Conservation (phyloP, 2,329 filamentous ascomycete species). For the Penicillium sp. region DNA sequence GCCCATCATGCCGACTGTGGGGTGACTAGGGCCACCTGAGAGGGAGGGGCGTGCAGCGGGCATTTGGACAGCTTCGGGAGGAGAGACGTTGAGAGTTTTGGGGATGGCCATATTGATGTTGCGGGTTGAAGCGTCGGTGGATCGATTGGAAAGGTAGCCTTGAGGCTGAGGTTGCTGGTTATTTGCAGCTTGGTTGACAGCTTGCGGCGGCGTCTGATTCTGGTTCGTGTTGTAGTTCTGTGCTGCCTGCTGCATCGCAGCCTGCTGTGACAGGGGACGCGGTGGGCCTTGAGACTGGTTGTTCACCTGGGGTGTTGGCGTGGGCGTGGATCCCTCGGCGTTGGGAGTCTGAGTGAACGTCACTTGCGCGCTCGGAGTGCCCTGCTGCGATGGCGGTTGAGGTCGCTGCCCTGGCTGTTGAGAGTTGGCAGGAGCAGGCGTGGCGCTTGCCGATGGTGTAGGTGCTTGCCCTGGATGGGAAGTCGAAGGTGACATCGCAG, state of each 20-base stretch:
- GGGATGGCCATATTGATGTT: constrained; percentile 73
- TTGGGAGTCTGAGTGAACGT: constrained; percentile 31
- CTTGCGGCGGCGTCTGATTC: constrained; percentile 22
- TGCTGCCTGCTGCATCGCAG: constrained; percentile 44
- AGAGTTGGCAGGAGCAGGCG: constrained; percentile 22
- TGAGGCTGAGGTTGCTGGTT: constrained; percentile 41
- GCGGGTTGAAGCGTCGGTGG: constrained; percentile 38
- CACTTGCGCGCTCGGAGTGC: constrained; percentile 26
- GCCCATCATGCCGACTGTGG: constrained; percentile 74
- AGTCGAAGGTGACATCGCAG: constrained; percentile 35
- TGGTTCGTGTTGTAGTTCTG: constrained; percentile 38
- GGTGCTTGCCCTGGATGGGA: constrained; percentile 33
- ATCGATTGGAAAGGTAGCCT: constrained; percentile 41
- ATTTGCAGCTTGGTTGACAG: constrained; percentile 27
- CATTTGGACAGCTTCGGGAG: constrained; percentile 71
- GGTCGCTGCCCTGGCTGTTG: constrained; percentile 24
- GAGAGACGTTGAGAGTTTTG: constrained; percentile 68
- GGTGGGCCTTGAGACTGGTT: constrained; percentile 33
- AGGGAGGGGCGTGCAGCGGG: constrained; percentile 72
- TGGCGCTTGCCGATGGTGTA: constrained; percentile 26
- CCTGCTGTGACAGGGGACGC: constrained; percentile 44
- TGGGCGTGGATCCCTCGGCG: constrained; percentile 31
- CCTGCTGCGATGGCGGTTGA: constrained; percentile 29
- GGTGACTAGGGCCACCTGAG: constrained; percentile 68
- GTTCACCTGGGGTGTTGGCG: constrained; percentile 29